Conservation (phyloP, 2,329 filamentous ascomycete genomes). For the Pseudogymnoascus sp. region DNA sequence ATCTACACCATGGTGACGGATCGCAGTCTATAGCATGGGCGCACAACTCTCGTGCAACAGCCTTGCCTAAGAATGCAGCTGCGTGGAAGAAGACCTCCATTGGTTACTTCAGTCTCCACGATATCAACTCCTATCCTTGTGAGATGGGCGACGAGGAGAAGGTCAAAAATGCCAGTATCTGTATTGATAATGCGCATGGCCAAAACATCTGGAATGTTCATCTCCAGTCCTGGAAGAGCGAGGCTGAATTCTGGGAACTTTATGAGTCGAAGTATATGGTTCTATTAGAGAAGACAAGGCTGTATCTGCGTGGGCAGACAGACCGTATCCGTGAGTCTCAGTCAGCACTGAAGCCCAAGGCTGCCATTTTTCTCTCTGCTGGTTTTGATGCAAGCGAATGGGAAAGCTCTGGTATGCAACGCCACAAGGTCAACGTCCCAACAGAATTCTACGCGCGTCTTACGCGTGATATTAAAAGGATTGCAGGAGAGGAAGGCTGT, state of each 20-base stretch:
- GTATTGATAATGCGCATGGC: conserved; percentile 87
- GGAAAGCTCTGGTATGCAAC: conserved; percentile 88
- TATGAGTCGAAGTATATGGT: conserved; percentile 73
- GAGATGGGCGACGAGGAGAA: conserved; percentile 91
- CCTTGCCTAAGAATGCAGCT: conserved; percentile 59
- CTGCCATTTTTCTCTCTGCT: conserved; percentile 88
- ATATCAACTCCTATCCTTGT: conserved; percentile 97
- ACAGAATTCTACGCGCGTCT: conserved; percentile 94
- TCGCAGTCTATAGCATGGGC: conserved; percentile 91
- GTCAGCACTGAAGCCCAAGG: conserved; percentile 58
- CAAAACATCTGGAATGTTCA: conserved; percentile 97
- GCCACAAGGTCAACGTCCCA: conserved; percentile 90
- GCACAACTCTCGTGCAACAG: conserved; percentile 64
- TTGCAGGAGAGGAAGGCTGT: conserved; percentile 72
- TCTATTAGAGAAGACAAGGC: conserved; percentile 71
- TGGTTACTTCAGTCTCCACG: conserved; percentile 93
- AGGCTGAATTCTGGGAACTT: conserved; percentile 78
- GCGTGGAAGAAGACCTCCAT: conserved; percentile 77
- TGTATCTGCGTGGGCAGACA: conserved; percentile 67
- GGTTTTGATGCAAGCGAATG: conserved; percentile 97
- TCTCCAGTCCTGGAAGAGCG: conserved; percentile 74
- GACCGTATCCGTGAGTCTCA: conserved; percentile 49
- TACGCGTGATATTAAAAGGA: conserved; percentile 71
- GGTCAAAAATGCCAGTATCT: conserved; percentile 86
- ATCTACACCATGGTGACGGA: conserved; percentile 89